Base-by-base conservation (phyloP, 2,329 filamentous ascomycete species). In the Penicillium sp. region DNA sequence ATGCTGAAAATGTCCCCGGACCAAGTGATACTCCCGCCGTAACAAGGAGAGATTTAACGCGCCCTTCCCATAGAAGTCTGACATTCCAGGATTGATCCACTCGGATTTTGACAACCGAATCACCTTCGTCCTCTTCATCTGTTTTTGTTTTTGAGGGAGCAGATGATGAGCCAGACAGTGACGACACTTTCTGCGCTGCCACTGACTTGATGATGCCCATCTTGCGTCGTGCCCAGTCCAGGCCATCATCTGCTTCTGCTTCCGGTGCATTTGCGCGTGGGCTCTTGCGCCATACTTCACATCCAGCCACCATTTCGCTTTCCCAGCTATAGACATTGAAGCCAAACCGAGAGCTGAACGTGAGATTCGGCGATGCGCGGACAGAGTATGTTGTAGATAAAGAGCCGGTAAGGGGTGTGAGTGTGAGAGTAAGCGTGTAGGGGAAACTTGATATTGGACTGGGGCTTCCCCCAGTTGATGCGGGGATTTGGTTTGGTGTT, bases 291-390 rank as follows among this genome's bases (percentile, higher is more conserved):
- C 94, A 99, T 45, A 97, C 78, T 76, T 99, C 94, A 76, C 91
- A 90, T 14, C 94, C 94, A 23, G 97, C 83, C 24, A 91, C 87
- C 79, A 96, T 88, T 58, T 94, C 89, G 68, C 91, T 96, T 77
- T 99, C 94, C 77, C 97, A 99, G 70, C 91, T 96, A 75, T 97
- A 97, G 50, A 97, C 89, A 67, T 99, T 99, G 75, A 99, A 99
- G 68, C 95, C 91, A 75, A 97, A 93, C 50, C 89, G 86, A 21
- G 91, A 95, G 61, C 91, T 94, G 50, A 99, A 82, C 11, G 91
- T 89, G 63, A 96, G 84, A 65, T 91, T 85, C 33, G 83, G 83
- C 3, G 91, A 91, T 1, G 93, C 93, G 66, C 90, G 88, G 48
- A 97, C 90, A 0, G 94, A 90, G 71, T 99, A 99, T 16, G 86